A percentile compares a stretch with the other conserved stretches of the same genome.
Conservation (phyloP, 345 rosid genomes). For the Carallia pectinifolia region DNA sequence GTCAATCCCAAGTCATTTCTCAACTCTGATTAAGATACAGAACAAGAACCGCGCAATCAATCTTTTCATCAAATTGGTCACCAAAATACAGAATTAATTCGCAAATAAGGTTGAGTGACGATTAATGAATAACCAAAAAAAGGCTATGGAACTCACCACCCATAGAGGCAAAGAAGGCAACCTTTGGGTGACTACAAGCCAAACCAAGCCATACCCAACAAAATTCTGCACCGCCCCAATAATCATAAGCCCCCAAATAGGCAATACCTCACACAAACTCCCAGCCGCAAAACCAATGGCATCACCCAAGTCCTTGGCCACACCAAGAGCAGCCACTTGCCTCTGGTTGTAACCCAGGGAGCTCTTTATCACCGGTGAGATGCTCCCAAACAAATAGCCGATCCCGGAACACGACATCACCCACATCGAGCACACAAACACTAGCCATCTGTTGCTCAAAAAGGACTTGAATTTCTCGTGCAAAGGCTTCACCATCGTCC, state of each 20-base stretch:
- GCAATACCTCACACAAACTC: slow-evolving; percentile 53
- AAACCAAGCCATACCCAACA: slow-evolving; percentile 66
- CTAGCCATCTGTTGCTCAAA: slow-evolving; percentile 65
- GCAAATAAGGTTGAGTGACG: background rate
- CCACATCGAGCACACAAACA: slow-evolving; percentile 85
- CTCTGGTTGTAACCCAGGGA: slow-evolving; percentile 69
- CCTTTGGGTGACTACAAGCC: slow-evolving; percentile 54
- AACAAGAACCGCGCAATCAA: background rate
- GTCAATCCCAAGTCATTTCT: background rate
- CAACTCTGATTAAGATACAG: no score
- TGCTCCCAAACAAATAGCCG: slow-evolving; percentile 81
- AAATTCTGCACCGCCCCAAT: slow-evolving; percentile 63
- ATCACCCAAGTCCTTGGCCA: slow-evolving; percentile 83
- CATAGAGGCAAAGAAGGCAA: slow-evolving; percentile 72
- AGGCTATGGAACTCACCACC: slow-evolving; percentile 55
- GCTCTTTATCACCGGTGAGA: slow-evolving; percentile 71
- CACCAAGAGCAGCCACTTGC: slow-evolving; percentile 69
- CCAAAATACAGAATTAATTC: background rate
- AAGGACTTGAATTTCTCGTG: slow-evolving; percentile 35
- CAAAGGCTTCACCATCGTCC: slow-evolving; percentile 17
- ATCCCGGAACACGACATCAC: slow-evolving; percentile 72
- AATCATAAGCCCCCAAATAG: slow-evolving; percentile 55
- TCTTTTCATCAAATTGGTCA: background rate
- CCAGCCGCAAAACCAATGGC: slow-evolving; percentile 67
- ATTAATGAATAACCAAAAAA: background rate